Conservation (phyloP, 1,139 yeast genomes). For the Meyerozyma guilliermondii region DNA sequence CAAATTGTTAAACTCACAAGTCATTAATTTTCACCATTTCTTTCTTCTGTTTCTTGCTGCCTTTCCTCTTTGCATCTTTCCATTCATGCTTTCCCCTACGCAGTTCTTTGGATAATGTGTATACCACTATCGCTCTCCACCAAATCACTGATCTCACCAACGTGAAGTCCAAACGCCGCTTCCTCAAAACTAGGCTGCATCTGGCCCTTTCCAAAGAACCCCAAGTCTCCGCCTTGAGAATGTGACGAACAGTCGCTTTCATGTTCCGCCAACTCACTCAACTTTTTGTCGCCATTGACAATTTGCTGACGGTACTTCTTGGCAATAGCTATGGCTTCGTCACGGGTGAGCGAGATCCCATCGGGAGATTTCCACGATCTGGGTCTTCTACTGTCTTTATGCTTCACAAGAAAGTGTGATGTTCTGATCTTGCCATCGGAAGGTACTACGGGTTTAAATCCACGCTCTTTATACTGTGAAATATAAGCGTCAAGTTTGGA, state of each 20-base stretch:
- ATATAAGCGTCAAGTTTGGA: slow-evolving; percentile 56
- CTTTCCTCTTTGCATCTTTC: background rate
- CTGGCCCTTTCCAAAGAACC: slow-evolving; percentile 80
- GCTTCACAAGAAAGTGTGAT: slow-evolving; percentile 75
- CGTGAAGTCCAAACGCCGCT: slow-evolving; percentile 74
- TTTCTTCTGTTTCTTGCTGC: too few species aligned
- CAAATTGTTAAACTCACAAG: too few species aligned
- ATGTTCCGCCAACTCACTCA: slow-evolving; percentile 69
- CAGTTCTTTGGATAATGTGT: slow-evolving; percentile 83
- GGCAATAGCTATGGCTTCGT: slow-evolving; percentile 71
- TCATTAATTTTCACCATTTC: too few species aligned
- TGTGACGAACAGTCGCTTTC: slow-evolving; percentile 91
- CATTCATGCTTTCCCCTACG: slow-evolving; percentile 26
- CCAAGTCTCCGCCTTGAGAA: slow-evolving; percentile 86
- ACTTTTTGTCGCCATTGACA: slow-evolving; percentile 61
- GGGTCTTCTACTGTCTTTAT: slow-evolving; percentile 80
- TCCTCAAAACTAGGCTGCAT: slow-evolving; percentile 95
- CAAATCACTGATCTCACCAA: slow-evolving; percentile 79
- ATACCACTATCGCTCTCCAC: slow-evolving; percentile 91
- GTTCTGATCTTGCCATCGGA: slow-evolving; percentile 41
- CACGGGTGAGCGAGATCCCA: slow-evolving; percentile 68
- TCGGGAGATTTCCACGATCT: slow-evolving; percentile 82
- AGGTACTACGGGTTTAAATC: slow-evolving; percentile 57
- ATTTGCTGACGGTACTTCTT: slow-evolving; percentile 57
- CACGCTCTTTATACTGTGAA: slow-evolving; percentile 42